Base-by-base conservation (phyloP, 345 rosid genomes). In the Cardamine resedifolia region DNA sequence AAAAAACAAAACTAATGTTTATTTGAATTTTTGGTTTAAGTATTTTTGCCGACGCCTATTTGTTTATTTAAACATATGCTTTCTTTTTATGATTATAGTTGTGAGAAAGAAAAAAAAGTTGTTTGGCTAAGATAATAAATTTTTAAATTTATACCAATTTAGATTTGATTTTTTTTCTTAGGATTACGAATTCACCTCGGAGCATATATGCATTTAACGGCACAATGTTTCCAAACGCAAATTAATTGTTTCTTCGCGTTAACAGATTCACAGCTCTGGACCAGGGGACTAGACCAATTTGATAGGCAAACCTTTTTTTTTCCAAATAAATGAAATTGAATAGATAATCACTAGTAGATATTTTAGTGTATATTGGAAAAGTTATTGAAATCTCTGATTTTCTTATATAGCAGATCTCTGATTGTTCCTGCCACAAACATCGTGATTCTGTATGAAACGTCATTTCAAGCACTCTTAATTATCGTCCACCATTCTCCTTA, bases 401-500 rank as follows among this genome's bases (percentile, higher is more conserved):
- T 59, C 28, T n/a, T 7, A 51, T 68, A 31, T 10, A 63, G 59
- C 50, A 62, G 70, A 75, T 62, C 57, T 69, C 66, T 76, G 79
- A 76, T 76, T 76, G 75, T 63, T 76, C 71, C 75, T 76, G 79
- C 79, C 75, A 76, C 79, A 76, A 76, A 63, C 75, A 76, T 76
- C 79, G 79, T 76, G 75, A 76, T 70, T 56, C 70, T 76, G 79
- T 76, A 83, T 64, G 87, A 84, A 61, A 78, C 65, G 87, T 86
- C 88, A 81, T 75, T 78, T 85, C 90, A 69, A 80, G 79, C 59
- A 66, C 69, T 73, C 63, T 73, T 64, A 52, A 75, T 62, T 52
- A 67, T 61, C 65, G 64, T 72, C 69, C 81, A 78, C 65, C 62
- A 69, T 76, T 69, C 65, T 45, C 68, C 43, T 20, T 48, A 62